Evolutionary conservation across 148 eudicot species (phyloP).

Genomic region (Rhododendron griersonianum): DNA sequence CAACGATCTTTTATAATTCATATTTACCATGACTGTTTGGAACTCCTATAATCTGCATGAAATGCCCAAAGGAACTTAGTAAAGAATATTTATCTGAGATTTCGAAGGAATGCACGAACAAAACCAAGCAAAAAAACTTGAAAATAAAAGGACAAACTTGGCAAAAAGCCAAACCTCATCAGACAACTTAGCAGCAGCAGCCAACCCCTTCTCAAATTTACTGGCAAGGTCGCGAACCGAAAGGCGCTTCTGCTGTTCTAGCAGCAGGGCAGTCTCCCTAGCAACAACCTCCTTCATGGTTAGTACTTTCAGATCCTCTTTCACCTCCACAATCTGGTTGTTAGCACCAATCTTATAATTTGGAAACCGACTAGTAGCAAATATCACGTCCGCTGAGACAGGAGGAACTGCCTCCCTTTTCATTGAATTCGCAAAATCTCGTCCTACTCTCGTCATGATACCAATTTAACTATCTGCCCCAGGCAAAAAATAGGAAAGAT

Average conservation of each 20-base stretch:
- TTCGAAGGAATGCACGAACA: background rate
- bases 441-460: conserved; percentile 83
- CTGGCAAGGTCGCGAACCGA: conserved; percentile 97
- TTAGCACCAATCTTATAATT: conserved; percentile 76
- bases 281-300: conserved; percentile 91
- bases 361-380: conserved; percentile 84
- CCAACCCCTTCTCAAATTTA: conserved; percentile 94
- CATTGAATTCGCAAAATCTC: conserved; percentile 68
- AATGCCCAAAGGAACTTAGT: background rate
- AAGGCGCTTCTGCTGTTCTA: conserved; percentile 87
- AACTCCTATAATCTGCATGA: background rate
- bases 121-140: background rate
- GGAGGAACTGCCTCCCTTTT: conserved; percentile 72
- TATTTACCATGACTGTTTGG: background rate
- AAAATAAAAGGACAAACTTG: background rate
- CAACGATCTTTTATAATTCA: background rate
- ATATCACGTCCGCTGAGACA: conserved; percentile 83
- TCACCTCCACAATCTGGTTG: conserved; percentile 73
- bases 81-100: background rate
- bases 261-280: conserved; percentile 80
- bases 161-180: conserved; percentile 61
- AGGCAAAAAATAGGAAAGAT: background rate
- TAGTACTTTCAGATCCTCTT: conserved; percentile 48
- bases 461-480: conserved; percentile 22
- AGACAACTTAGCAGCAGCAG: conserved; percentile 93